Base-by-base conservation (phyloP, 768 basidiomycete genomes). In the Crepidotus variabilis region DNA sequence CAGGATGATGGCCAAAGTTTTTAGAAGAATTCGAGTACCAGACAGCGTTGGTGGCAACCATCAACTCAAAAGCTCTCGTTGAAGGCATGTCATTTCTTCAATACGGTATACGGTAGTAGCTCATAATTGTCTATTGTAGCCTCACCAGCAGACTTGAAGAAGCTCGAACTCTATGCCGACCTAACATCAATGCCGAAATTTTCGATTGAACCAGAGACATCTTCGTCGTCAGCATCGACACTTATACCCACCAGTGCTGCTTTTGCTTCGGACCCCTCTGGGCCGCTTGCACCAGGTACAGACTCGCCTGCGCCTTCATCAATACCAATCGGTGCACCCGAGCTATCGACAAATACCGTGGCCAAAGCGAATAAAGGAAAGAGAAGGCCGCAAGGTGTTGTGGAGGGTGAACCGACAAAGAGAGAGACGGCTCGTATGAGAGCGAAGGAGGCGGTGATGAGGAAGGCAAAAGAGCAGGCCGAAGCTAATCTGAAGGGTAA, bases 161-260 rank as follows among this genome's bases (percentile, higher is more conserved):
- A 69, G 2, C 72, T 90, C 1, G 84, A 88, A 51, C 70, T 90
- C 2, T 92, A 92, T 62, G 69, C 73, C 1, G 73, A 77, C 50
- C 73, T 90, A 24, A 69, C 72, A 0, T 74, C 78, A 20, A 71
- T 90, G 57, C 88, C 88, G 2, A 90, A 90, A 64, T 75, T 78
- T 56, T 67, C 73, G 18, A 78, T 81, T 47, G 47, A 61, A 51
- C 62, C 46, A 36, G 55, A 47, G 52, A 22, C 49, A 8, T 43
- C 39, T 28, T 6, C 54, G 6, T 50, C 54, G 39, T 51, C 39
- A 16, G 13, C 39, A 16, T 43, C 39, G 11, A 43, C 39, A 5
- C 39, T 43, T 11, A 43, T 43, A 5, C 39, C 39, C 4, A 43
- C 39, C 11, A 43, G 39, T 43, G 39, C 39, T 43, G 39, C 39